A percentile compares a stretch with the other conserved stretches of the same genome.
These are phyloP conservation scores for Mediolabrus comicus DNA, from an alignment of 108 stramenopile genomes.

Conservation along the genomic window DNA sequence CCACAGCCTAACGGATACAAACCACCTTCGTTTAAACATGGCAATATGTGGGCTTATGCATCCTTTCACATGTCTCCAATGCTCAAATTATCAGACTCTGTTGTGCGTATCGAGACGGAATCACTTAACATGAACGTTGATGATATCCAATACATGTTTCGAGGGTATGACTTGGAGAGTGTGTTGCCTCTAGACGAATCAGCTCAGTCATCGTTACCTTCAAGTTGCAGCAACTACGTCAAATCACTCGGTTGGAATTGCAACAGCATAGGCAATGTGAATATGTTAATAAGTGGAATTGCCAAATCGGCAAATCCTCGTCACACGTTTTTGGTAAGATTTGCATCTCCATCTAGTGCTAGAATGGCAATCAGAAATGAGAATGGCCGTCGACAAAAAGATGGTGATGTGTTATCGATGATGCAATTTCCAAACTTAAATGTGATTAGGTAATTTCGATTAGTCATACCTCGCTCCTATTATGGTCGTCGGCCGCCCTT, in stretches of 20 bases:
- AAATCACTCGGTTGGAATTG: slow-evolving; percentile 39
- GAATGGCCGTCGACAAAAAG: not conserved
- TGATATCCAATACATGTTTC: slow-evolving; percentile 40
- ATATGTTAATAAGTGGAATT: slow-evolving; percentile 10
- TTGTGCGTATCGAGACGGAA: slow-evolving; percentile 39
- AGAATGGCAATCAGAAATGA: slow-evolving; percentile 44
- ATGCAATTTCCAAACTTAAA: slow-evolving; percentile 16
- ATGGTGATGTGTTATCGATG: not conserved
- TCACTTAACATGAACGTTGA: slow-evolving; percentile 6
- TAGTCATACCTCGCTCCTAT: not conserved
- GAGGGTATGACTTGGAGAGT: slow-evolving; percentile 35
- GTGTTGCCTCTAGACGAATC: not conserved
- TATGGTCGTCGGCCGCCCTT: not conserved
- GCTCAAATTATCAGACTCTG: slow-evolving; percentile 42
- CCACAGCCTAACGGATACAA: not conserved
- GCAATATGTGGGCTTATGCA: slow-evolving; percentile 20
- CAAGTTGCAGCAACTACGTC: not conserved
- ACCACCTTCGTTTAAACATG: not conserved
- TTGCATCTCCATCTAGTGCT: slow-evolving; percentile 40
- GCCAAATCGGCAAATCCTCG: not conserved
- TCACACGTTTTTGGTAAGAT: slow-evolving; percentile 38
- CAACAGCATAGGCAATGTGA: not conserved
- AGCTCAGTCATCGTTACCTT: not conserved
- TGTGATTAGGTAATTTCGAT: not conserved
- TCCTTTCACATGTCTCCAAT: slow-evolving; percentile 33